Percentiles rank a stretch among this genome's conserved stretches.
Conservation (phyloP, 179 eudicot species). For the Camellia oleifera region DNA sequence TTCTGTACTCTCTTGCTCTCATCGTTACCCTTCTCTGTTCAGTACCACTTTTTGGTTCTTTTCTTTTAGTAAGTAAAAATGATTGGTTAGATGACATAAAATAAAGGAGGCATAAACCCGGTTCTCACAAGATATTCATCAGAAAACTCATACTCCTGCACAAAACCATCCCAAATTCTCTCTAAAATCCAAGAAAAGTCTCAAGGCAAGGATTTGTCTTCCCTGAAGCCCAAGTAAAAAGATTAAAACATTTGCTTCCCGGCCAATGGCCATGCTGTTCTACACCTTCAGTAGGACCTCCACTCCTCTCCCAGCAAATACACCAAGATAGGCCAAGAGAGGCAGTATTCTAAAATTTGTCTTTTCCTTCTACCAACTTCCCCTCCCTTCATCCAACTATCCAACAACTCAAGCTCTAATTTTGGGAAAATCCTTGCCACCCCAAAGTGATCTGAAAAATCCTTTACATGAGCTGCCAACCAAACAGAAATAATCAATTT, state of each 20-base stretch:
- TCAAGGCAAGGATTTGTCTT: not conserved
- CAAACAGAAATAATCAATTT: not conserved
- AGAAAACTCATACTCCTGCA: slow-evolving; percentile 7
- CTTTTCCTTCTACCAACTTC: not conserved
- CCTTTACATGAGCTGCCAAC: not conserved
- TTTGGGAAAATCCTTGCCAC: not conserved
- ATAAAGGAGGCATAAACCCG: not conserved
- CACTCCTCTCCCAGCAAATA: not conserved
- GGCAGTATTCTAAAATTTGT: not conserved
- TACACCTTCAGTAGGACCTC: not conserved
- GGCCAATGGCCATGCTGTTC: not conserved
- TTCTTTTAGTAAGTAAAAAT: not conserved
- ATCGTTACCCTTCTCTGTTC: not conserved
- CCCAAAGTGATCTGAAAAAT: too few relatives aligned
- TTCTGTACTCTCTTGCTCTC: not conserved
- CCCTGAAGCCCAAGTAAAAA: not conserved
- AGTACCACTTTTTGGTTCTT: not conserved
- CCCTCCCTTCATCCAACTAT: not conserved
- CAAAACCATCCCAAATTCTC: slow-evolving; percentile 1
- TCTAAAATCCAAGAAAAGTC: not conserved
- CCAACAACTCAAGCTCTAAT: not conserved
- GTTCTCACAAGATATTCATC: not conserved
- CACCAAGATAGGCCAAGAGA: not conserved
- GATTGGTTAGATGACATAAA: not conserved
- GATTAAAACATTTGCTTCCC: not conserved